phyloP scores from a whole-genome alignment of 768 basidiomycete genomes.

The Roridomyces roridus region DNA sequence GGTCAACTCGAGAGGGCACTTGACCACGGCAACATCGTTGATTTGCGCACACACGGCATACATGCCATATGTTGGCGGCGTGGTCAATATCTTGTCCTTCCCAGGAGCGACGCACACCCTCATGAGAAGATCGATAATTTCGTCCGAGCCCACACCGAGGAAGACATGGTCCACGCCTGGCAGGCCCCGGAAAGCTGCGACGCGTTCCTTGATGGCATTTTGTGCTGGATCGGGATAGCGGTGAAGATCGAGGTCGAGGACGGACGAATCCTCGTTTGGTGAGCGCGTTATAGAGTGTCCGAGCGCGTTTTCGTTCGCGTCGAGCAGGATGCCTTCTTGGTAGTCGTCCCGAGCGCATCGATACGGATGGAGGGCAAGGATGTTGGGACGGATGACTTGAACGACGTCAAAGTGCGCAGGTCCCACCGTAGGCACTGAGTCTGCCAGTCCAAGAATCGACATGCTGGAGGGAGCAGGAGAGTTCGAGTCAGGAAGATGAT shows the following conservation, averaged over 20 bases:
- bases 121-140: slow-evolving; percentile 94
- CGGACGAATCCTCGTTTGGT: slow-evolving; percentile 34
- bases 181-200: slow-evolving; percentile 76
- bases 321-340: not conserved
- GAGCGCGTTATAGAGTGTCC: slow-evolving; percentile 7
- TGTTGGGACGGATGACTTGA: slow-evolving; percentile 89
- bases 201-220: slow-evolving; percentile 73
- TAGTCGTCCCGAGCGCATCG: too few species aligned
- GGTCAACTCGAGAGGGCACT: slow-evolving; percentile 70
- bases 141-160: slow-evolving; percentile 96
- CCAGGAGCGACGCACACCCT: slow-evolving; percentile 85
- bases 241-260: slow-evolving; percentile 65
- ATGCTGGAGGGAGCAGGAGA: too few species aligned
- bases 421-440: slow-evolving; percentile 46
- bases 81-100: slow-evolving; percentile 83
- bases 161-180: slow-evolving; percentile 76
- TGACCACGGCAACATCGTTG: slow-evolving; percentile 87
- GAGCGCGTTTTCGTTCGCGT: slow-evolving; percentile 51
- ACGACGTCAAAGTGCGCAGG: slow-evolving; percentile 89
- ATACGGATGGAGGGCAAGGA: slow-evolving; percentile 90
- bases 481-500: slow-evolving; percentile 17
- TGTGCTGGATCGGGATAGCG: slow-evolving; percentile 96
- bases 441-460: slow-evolving; percentile 68
- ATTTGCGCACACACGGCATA: slow-evolving; percentile 94
- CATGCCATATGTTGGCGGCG: slow-evolving; percentile 99